Evolutionary conservation across 805 yeast species (phyloP), one percentile per base, ranked within the genome.

Genomic region (Candida xyloterini): DNA sequence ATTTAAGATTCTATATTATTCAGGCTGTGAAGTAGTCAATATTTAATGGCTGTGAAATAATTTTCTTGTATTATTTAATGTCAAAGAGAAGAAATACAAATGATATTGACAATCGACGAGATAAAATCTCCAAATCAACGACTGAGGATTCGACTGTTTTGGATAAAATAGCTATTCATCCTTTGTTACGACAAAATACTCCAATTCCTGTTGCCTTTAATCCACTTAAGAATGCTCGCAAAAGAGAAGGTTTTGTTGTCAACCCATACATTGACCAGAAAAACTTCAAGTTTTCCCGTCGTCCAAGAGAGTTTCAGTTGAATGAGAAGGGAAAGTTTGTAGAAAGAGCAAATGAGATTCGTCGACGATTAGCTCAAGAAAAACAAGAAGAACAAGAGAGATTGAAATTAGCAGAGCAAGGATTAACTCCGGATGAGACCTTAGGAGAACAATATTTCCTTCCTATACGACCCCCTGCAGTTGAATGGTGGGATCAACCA

Each of bases 401-500:
- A 22, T 56, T 54, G 13, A 48, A 53, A 16, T 56, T 64, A 27
- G 52, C 54, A 25, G 55, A 59, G 7, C 62, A 68, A 26, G 78
- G 78, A 0, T 52, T 73, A 6, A 60, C 70, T 6, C 78, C 90
- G 0, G 79, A 83, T 47, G 57, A 65, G 13, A 51, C 55, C 1
- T 42, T 71, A 1, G 82, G 81, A 4, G 96, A 87, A 53, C 73
- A 76, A 14, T 56, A 65, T 7, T 84, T 71, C 52, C 59, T 64
- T 37, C 65, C 65, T 0, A 57, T 54, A 0, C 54, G 44, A 14
- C 89, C 90, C 1, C 95, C 95, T 0, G 45, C 42, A 2, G 61
- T 80, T 2, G 96, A 89, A 59, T 88, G 96, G 96, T 91, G 97
- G 97, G 96, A 91, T 62, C 57, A 62, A 38, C 77, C 77, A 2